Percentiles rank a stretch among this genome's conserved stretches.
phyloP scores from a whole-genome alignment of 768 basidiomycete species.

The Dictyophora rubrovolvata region DNA sequence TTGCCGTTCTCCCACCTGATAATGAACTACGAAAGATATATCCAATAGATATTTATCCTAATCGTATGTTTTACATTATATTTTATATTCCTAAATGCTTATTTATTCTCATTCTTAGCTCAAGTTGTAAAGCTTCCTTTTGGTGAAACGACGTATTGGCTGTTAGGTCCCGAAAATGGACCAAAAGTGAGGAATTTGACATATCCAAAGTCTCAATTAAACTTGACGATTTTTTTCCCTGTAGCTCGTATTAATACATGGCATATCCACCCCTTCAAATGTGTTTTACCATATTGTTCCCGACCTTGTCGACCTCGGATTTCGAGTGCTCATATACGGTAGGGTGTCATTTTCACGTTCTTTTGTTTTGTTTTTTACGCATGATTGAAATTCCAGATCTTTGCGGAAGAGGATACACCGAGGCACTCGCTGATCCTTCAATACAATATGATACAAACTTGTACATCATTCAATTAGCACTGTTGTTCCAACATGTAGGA shows the following conservation, averaged over 20 bases:
- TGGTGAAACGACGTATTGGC: conserved; percentile 72
- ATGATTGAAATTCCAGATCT: conserved; percentile 38
- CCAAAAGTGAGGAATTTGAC: conserved; percentile 4
- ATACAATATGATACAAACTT: conserved; percentile 54
- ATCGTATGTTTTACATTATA: conserved; percentile 12
- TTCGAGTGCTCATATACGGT: conserved; percentile 73
- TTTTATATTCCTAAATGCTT: neutral
- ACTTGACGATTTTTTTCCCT: neutral
- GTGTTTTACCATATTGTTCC: conserved; percentile 73
- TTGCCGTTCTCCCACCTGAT: neutral
- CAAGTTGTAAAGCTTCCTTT: conserved; percentile 41
- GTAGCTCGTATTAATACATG: conserved; percentile 69
- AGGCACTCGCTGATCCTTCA: conserved; percentile 44
- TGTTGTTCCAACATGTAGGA: conserved; percentile 67
- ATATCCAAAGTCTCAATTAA: neutral
- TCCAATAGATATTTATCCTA: conserved; percentile 52
- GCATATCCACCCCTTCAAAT: conserved; percentile 65
- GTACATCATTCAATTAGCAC: conserved; percentile 69
- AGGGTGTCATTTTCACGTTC: conserved; percentile 6
- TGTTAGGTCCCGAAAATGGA: conserved; percentile 61
- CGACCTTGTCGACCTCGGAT: conserved; percentile 47
- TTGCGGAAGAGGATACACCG: conserved; percentile 76
- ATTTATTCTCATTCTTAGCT: neutral
- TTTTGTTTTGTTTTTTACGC: neutral
- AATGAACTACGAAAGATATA: conserved; percentile 36